Evolutionary conservation across 345 rosid species (phyloP), one percentile per base, ranked within the genome.

Genomic region (Bruguiera sexangula): DNA sequence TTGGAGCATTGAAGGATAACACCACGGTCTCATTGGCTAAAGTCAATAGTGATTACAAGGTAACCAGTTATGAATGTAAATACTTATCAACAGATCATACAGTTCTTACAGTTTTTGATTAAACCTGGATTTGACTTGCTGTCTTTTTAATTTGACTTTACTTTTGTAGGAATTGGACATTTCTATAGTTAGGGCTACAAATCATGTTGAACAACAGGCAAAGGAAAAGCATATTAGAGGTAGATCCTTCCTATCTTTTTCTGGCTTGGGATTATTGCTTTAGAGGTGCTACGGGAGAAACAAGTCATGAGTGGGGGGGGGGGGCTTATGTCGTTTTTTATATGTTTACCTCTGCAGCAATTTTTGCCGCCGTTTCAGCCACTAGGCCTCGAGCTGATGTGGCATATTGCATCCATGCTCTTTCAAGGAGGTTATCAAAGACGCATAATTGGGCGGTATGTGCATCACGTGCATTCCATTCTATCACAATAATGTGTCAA

Each of bases 331-430:
- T 62, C 2, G 18, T 53, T 43, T 65, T 3, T 18, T 58, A 26
- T 69, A 13, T 68, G 21, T 65, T 67, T 70, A 52, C n/a, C 29
- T 79, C 30, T 82, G 86, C 94, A 95, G 99, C 96, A 74, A 81
- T 95, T 74, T 95, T 95, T 61, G 82, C 89, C 16, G 89, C 97
- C 60, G 85, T 92, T 82, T 92, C 99, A 24, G 97, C 97, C 51
- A 92, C 99, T 30, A 90, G 97, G 77, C 98, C 99, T 71, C 91
- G 98, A 8, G 99, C 99, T 53, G 97, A 95, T 87, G 99, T 95
- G 52, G 99, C 99, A 13, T 95, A 95, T 65, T 92, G 97, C 75
- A 95, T 95, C 73, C 99, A 92, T 75, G 94, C 86, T 73, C 89
- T 95, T 56, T 92, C 99, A 0, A 85, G 92, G 71, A 81, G 99